These are phyloP conservation scores for Lupinus albus DNA, from an alignment of 306 rosid species.

Conservation along the genomic window DNA sequence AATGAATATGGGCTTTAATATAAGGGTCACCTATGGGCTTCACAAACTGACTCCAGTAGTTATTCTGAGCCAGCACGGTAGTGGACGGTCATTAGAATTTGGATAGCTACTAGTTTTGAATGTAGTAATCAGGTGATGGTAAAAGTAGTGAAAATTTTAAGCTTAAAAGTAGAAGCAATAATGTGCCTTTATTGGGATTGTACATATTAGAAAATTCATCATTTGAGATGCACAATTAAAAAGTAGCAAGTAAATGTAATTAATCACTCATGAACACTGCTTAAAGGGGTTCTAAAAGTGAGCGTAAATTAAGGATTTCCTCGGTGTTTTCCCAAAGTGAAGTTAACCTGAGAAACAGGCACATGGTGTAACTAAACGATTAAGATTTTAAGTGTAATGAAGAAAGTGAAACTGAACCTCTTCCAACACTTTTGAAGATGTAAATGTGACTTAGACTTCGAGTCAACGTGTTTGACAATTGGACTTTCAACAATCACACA, in stretches of 20 bases:
- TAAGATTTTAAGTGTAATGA: slow-evolving; percentile 35
- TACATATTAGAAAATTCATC: slow-evolving; percentile 18
- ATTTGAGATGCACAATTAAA: slow-evolving; percentile 39
- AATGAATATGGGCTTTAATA: not conserved
- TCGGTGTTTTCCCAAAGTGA: slow-evolving; percentile 39
- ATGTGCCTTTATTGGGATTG: slow-evolving; percentile 46
- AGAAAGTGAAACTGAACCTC: slow-evolving; percentile 35
- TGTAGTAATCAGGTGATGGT: not conserved
- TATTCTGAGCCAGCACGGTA: not conserved
- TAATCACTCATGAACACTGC: slow-evolving; percentile 51
- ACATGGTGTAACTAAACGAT: slow-evolving; percentile 37
- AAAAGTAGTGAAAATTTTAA: slow-evolving; percentile 30
- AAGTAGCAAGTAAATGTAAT: slow-evolving; percentile 40
- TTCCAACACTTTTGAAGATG: slow-evolving; percentile 30
- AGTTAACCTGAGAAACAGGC: slow-evolving; percentile 30
- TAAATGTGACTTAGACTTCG: too few relatives aligned
- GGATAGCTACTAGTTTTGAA: not conserved
- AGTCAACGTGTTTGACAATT: too few relatives aligned
- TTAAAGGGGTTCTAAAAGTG: slow-evolving; percentile 48
- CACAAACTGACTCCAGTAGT: not conserved
- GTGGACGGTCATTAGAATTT: not conserved
- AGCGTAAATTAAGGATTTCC: slow-evolving; percentile 70
- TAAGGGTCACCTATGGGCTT: not conserved
- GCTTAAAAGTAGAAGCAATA: slow-evolving; percentile 33
- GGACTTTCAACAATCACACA: too few relatives aligned